A percentile compares a stretch with the other conserved stretches of the same genome.
phyloP scores from a whole-genome alignment of 768 basidiomycete genomes.

The Dacryopinax primogenitus region DNA sequence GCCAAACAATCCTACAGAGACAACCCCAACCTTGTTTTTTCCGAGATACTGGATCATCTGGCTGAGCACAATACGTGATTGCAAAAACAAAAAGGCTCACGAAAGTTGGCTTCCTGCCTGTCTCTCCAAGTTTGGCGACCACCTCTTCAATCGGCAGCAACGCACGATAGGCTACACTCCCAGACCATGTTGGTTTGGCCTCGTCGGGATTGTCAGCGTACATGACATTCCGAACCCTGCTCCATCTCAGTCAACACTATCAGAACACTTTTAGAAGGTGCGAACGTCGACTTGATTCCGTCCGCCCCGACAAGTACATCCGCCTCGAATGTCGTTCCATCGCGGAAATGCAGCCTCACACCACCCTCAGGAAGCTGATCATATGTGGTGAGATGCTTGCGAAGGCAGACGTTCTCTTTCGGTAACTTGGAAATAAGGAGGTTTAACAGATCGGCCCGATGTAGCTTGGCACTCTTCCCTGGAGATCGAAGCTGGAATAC shows the following conservation, averaged over 20 bases:
- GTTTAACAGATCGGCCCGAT: not conserved
- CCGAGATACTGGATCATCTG: not conserved
- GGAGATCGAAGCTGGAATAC: not conserved
- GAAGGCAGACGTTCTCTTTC: not conserved
- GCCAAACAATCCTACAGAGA: not conserved
- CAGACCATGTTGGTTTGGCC: not conserved
- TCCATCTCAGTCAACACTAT: not conserved
- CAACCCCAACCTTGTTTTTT: not conserved
- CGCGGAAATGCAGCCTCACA: constrained; percentile 20
- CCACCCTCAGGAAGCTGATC: constrained; percentile 16
- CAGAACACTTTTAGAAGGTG: not conserved
- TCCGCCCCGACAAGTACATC: not conserved
- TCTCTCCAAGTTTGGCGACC: not conserved
- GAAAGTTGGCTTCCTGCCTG: not conserved
- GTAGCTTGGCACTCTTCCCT: not conserved
- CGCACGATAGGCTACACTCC: not conserved
- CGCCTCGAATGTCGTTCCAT: not conserved
- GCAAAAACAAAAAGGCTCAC: not conserved
- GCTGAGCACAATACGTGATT: not conserved
- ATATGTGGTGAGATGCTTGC: not conserved
- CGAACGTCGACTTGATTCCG: constrained; percentile 5
- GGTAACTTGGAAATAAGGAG: not conserved
- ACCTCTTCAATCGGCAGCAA: not conserved
- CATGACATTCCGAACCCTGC: not conserved
- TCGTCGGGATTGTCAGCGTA: constrained; percentile 10